Conservation (phyloP, 768 basidiomycete genomes). For the Russula sp. region DNA sequence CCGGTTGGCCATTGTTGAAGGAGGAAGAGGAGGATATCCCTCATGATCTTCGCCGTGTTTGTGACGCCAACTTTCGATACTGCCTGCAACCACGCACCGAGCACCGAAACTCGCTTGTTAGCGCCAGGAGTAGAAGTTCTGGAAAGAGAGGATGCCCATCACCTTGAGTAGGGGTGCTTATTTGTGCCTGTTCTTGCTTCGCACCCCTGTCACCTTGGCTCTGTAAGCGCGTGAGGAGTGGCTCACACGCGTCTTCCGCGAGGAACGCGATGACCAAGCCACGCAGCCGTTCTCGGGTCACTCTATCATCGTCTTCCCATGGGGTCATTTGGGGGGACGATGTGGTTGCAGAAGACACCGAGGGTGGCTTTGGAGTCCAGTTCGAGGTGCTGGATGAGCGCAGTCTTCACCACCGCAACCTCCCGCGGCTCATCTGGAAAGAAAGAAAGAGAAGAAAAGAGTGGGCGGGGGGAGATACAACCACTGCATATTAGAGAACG, state of each 20-base stretch:
- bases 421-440: slow-evolving; percentile 56
- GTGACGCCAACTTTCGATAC: slow-evolving; percentile 36
- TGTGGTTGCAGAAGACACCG: slow-evolving; percentile 63
- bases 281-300: slow-evolving; percentile 49
- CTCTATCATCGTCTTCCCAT: slow-evolving; percentile 53
- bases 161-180: slow-evolving; percentile 46
- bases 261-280: slow-evolving; percentile 55
- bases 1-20: slow-evolving; percentile 30
- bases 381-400: slow-evolving; percentile 54
- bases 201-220: slow-evolving; percentile 35
- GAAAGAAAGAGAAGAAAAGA: neutral
- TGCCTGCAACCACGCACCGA: slow-evolving; percentile 34
- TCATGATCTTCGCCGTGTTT: slow-evolving; percentile 43
- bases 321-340: slow-evolving; percentile 42
- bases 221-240: slow-evolving; percentile 40
- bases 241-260: slow-evolving; percentile 41
- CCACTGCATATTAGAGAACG: neutral
- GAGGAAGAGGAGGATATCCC: slow-evolving; percentile 47
- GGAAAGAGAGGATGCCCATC: slow-evolving; percentile 8
- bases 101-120: neutral
- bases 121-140: neutral
- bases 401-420: slow-evolving; percentile 51
- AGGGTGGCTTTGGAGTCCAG: slow-evolving; percentile 55
- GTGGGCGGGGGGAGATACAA: neutral
- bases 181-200: slow-evolving; percentile 41